Evolutionary conservation across 1,284 basidiomycete genomes (phyloP).

Genomic region (Naganishia cerealis): DNA sequence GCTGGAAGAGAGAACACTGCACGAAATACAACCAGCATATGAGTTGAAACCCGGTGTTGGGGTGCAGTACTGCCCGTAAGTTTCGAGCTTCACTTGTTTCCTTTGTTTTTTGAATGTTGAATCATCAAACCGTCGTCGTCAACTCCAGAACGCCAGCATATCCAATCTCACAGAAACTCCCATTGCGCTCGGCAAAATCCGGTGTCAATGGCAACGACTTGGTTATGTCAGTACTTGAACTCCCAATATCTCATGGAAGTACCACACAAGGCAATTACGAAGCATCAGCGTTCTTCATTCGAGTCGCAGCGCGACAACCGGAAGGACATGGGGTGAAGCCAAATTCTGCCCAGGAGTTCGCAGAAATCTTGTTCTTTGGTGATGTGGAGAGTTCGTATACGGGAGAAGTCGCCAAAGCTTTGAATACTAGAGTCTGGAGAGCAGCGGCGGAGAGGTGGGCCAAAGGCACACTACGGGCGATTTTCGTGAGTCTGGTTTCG

Average conservation of each 20-base stretch:
- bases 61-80: constrained; percentile 36
- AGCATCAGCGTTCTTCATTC: constrained; percentile 51
- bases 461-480: constrained; percentile 42
- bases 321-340: constrained; percentile 2
- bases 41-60: constrained; percentile 29
- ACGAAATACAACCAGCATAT: constrained; percentile 11
- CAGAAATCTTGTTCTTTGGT: constrained; percentile 52
- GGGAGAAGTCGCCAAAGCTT: constrained; percentile 4
- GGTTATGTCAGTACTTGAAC: constrained; percentile 44
- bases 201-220: constrained; percentile 24
- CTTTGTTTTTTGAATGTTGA: not conserved
- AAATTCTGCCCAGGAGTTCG: constrained; percentile 29
- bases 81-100: not conserved
- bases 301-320: constrained; percentile 39
- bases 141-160: constrained; percentile 14
- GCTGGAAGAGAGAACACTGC: not conserved
- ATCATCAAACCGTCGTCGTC: not conserved
- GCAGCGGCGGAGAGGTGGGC: constrained; percentile 45
- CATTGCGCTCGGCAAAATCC: not conserved
- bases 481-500: constrained; percentile 48
- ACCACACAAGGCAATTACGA: constrained; percentile 48
- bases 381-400: constrained; percentile 43
- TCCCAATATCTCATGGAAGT: constrained; percentile 49
- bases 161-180: constrained; percentile 22
- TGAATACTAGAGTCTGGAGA: constrained; percentile 42